Evolutionary conservation across 2,329 filamentous ascomycete genomes (phyloP).

Genomic region (Fusarium nanum): DNA sequence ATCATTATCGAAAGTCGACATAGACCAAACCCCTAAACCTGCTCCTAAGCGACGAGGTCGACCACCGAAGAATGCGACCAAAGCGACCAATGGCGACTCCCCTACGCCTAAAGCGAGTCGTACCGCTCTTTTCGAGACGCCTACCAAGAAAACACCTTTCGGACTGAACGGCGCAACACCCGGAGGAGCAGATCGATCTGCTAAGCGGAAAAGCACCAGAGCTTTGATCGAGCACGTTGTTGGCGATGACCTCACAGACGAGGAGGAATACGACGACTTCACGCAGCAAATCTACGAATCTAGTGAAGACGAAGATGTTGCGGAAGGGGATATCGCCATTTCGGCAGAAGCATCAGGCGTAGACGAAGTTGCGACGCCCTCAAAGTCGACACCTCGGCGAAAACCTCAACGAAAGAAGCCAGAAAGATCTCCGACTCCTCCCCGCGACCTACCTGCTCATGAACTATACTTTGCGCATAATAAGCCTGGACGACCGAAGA

Average conservation of each 20-base stretch:
- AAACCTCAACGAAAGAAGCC: constrained; percentile 47
- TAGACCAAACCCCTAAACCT: constrained; percentile 46
- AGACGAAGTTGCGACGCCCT: constrained; percentile 57
- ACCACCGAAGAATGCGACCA: constrained; percentile 48
- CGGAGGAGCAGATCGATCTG: constrained; percentile 84
- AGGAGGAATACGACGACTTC: constrained; percentile 77
- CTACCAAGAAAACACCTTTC: constrained; percentile 49
- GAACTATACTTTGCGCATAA: constrained; percentile 96
- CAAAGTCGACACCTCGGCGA: constrained; percentile 55
- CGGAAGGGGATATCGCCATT: constrained; percentile 38
- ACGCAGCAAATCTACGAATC: constrained; percentile 75
- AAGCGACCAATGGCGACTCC: constrained; percentile 47
- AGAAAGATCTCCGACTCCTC: constrained; percentile 78
- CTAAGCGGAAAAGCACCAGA: constrained; percentile 84
- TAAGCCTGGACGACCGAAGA: constrained; percentile 81
- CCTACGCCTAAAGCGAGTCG: constrained; percentile 54
- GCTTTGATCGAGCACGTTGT: constrained; percentile 79
- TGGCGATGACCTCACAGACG: constrained; percentile 72
- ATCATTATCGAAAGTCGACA: constrained; percentile 34
- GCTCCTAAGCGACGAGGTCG: constrained; percentile 53
- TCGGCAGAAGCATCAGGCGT: constrained; percentile 28
- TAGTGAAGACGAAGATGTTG: constrained; percentile 63
- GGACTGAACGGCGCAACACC: constrained; percentile 64
- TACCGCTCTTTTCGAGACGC: constrained; percentile 53
- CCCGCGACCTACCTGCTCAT: constrained; percentile 83